Evolutionary conservation across 164 flowering plant genomes (phyloP), one percentile per base, ranked within the genome.

Genomic region (Magnolia sinica): DNA sequence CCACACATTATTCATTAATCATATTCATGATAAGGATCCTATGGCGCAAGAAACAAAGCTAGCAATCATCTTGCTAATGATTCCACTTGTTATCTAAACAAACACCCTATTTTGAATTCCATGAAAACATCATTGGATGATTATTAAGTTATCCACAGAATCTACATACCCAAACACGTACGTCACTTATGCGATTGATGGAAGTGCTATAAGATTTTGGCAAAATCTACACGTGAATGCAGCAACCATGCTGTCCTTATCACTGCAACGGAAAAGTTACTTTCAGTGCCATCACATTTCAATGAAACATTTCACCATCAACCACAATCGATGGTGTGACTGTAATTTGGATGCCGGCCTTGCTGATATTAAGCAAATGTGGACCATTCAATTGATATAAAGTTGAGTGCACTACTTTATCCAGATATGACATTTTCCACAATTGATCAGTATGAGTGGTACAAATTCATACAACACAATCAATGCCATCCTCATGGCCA

Each of bases 401-500:
- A 65, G 27, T 6, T 6, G 64, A 7, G 20, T 61, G 64, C 24
- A 65, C 8, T 2, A 65, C 23, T 65, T n/a, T 5, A 1, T n/a
- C 8, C 23, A 65, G 68, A 65, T 65, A 13, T 65, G 10, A 65
- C 10, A 65, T 1, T 20, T 61, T n/a, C 3, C 10, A 65, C 20
- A 65, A 10, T 19, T 19, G 27, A 24, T 24, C 23, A 65, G 23
- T 7, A 20, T 7, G 13, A 65, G 23, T 0, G 23, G 68, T n/a
- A 68, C 8, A 29, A 24, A 23, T 14, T 51, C 92, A 87, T 86
- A 90, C 98, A 93, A 86, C 58, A 65, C 98, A 93, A 71, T 91
- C 93, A 23, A 93, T 91, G 74, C 95, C 87, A 76, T 70, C 78
- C 20, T 88, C 89, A 76, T 89, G 92, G 69, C 85, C 85, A 81